Evolutionary conservation across 345 rosid genomes (phyloP).

Genomic region (Brassica carinata): DNA sequence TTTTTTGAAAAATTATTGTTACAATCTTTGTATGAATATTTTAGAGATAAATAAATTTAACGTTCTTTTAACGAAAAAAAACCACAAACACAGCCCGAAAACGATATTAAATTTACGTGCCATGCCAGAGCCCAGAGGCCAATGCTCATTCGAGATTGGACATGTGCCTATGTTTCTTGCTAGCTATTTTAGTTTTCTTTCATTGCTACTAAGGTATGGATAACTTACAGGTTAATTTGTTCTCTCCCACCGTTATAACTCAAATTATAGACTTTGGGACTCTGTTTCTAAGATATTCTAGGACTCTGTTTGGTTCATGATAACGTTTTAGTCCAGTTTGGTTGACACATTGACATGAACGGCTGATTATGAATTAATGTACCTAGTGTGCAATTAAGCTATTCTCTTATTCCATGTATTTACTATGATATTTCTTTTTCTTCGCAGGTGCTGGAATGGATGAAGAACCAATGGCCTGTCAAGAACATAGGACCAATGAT

Average conservation of each 20-base stretch:
- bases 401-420: not conserved
- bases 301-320: not conserved
- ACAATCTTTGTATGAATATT: no score
- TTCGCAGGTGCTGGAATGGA: slow-evolving; percentile 47
- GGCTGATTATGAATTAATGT: not conserved
- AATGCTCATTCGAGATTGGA: not conserved
- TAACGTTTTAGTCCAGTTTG: not conserved
- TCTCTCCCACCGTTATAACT: not conserved
- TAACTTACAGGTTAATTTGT: not conserved
- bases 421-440: not conserved
- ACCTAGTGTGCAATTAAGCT: not conserved
- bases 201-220: no score
- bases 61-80: no score
- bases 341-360: not conserved
- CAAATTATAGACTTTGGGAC: not conserved
- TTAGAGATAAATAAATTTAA: no score
- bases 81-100: no score
- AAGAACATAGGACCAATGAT: slow-evolving; percentile 54
- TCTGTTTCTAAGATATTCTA: not conserved
- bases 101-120: slow-evolving; percentile 7
- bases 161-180: not conserved
- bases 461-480: slow-evolving; percentile 44
- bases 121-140: not conserved
- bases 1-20: no score
- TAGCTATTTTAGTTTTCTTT: not conserved